These are phyloP conservation scores for Apiospora arundinis DNA, from an alignment of 2,329 filamentous ascomycete genomes.

Conservation along the genomic window DNA sequence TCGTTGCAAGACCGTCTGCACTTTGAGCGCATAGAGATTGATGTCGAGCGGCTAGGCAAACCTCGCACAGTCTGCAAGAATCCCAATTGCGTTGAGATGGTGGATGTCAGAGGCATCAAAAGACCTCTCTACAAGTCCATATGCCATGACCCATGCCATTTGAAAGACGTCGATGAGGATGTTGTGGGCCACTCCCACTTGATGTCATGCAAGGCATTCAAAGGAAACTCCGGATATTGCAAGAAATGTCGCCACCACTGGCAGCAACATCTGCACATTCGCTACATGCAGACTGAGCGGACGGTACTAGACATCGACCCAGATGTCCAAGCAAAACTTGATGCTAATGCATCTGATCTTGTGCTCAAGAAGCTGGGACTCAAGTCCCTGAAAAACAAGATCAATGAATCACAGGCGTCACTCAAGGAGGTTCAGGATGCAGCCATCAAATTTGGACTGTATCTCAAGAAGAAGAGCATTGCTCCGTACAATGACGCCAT, in stretches of 20 bases:
- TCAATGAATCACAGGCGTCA: conserved; percentile 42
- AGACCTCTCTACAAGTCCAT: background rate
- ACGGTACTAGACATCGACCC: conserved; percentile 34
- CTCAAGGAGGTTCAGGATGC: conserved; percentile 42
- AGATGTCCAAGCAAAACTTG: conserved; percentile 34
- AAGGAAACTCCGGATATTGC: background rate
- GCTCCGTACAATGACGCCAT: conserved; percentile 48
- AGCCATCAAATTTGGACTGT: conserved; percentile 45
- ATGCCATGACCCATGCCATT: background rate
- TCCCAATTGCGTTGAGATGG: background rate
- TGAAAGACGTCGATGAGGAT: background rate
- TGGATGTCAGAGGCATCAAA: background rate
- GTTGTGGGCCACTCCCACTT: background rate
- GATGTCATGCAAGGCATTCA: background rate
- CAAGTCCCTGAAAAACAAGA: conserved; percentile 29
- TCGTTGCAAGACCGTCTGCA: background rate
- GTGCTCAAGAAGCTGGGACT: conserved; percentile 36
- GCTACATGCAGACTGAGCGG: conserved; percentile 37
- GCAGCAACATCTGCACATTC: conserved; percentile 43
- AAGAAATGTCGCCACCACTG: background rate
- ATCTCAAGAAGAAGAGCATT: conserved; percentile 46
- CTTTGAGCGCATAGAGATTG: background rate
- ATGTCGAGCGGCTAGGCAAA: background rate
- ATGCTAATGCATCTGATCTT: conserved; percentile 33
- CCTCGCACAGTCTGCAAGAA: background rate